phyloP scores from a whole-genome alignment of 2,329 filamentous ascomycete genomes.

The Thermothelomyces thermophilus region DNA sequence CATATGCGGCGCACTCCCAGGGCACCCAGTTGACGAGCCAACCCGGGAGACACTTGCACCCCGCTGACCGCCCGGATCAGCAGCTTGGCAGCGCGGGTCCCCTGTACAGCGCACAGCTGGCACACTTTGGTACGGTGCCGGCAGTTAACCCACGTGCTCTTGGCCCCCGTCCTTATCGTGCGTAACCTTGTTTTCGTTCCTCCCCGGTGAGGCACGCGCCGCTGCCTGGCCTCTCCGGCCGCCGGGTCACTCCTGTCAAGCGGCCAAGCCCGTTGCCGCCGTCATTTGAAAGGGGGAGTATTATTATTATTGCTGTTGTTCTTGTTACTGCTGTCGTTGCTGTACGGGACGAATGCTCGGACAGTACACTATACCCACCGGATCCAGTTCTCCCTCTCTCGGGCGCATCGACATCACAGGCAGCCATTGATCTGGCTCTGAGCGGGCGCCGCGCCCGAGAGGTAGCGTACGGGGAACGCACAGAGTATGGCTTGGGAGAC shows the following conservation, averaged over 20 bases:
- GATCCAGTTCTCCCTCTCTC: too few relatives aligned
- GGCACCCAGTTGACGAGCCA: conserved; percentile 19
- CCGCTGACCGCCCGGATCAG: conserved; percentile 20
- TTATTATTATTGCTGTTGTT: background rate
- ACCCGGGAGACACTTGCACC: conserved; percentile 14
- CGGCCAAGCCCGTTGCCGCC: background rate
- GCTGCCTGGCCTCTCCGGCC: too few relatives aligned
- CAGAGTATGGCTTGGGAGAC: too few relatives aligned
- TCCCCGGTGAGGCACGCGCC: too few relatives aligned
- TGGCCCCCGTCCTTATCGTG: too few relatives aligned
- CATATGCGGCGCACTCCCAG: conserved; percentile 20
- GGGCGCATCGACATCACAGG: too few relatives aligned
- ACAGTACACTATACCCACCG: too few relatives aligned
- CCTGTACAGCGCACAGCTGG: conserved; percentile 17
- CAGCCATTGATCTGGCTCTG: too few relatives aligned
- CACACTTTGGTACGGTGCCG: conserved; percentile 16
- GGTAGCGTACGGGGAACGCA: too few relatives aligned
- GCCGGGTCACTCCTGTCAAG: too few relatives aligned
- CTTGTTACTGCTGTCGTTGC: background rate
- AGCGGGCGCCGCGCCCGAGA: background rate
- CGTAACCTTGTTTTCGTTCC: too few relatives aligned
- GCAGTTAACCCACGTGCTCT: too few relatives aligned
- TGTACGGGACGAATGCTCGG: background rate
- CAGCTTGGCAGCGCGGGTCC: conserved; percentile 4
- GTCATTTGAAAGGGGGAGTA: background rate